Evolutionary conservation across 2,329 filamentous ascomycete species (phyloP).

Genomic region (Fonsecaea multimorphosa): DNA sequence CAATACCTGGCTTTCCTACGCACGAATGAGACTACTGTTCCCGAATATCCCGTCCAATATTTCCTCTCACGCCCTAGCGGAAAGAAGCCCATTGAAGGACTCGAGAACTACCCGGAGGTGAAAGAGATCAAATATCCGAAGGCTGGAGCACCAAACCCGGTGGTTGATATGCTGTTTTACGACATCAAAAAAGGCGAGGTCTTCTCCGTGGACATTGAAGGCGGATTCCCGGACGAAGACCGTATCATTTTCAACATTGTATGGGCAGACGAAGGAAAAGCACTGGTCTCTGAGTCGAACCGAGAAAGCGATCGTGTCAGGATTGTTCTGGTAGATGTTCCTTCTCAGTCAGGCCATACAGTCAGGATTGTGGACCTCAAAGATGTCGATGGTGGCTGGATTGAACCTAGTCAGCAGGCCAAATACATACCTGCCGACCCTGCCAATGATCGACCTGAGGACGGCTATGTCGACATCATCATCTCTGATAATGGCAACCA

Average conservation of each 20-base stretch:
- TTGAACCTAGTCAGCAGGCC: conserved; percentile 88
- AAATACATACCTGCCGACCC: conserved; percentile 85
- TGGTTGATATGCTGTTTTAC: conserved; percentile 87
- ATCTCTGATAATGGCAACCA: conserved; percentile 88
- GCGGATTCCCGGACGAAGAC: conserved; percentile 79
- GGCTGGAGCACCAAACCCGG: conserved; percentile 89
- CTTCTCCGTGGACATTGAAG: conserved; percentile 78
- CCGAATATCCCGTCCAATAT: conserved; percentile 91
- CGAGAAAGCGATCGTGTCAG: conserved; percentile 90
- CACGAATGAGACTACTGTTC: conserved; percentile 91
- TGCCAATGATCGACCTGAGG: conserved; percentile 72
- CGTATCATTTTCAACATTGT: conserved; percentile 90
- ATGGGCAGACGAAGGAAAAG: conserved; percentile 81
- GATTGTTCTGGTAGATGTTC: conserved; percentile 82
- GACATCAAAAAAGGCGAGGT: conserved; percentile 77
- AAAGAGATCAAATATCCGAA: conserved; percentile 97
- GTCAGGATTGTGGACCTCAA: conserved; percentile 80
- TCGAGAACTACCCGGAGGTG: conserved; percentile 90
- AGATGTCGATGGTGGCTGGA: conserved; percentile 93
- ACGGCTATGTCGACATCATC: conserved; percentile 92
- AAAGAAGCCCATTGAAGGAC: conserved; percentile 67
- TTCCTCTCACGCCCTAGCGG: conserved; percentile 88
- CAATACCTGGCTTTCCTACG: conserved; percentile 88
- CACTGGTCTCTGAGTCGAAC: conserved; percentile 90
- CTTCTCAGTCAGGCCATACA: conserved; percentile 73